Evolutionary conservation across 805 yeast species (phyloP), one percentile per base, ranked within the genome.

Genomic region (Starmerella stellata): DNA sequence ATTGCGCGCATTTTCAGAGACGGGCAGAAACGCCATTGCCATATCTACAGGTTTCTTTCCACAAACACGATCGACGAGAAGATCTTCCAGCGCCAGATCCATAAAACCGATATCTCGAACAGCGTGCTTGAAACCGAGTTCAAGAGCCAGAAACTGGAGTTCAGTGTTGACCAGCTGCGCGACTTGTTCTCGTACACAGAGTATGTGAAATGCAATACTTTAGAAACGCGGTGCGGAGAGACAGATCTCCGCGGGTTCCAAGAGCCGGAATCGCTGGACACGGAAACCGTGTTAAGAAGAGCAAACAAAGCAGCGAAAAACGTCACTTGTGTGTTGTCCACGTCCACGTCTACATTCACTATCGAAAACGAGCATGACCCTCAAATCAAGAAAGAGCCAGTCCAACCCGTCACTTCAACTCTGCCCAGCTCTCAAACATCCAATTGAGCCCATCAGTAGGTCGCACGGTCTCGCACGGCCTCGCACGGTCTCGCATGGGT

Each of bases 1-100:
- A 80, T 87, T 92, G 93, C 95, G 1, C 62, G 98, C 45, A 75
- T 90, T 5, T 94, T 87, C 53, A 65, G 98, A 50, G 95, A 87
- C 55, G 98, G 98, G 0, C 98, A 90, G 54, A 69, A 59, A 35
- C 68, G 60, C 35, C 81, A 81, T 0, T 90, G 83, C 9, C 76
- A 62, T 52, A 74, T 87, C 23, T 90, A 90, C 53, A 65, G 98
- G 47, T 57, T 90, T 16, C 59, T 90, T 32, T 78, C 93, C 3
- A 74, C 92, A 0, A 98, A 96, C 0, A 74, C 85, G 39, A 50
- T 52, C 17, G 98, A 90, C 54, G 98, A 90, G 54, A 87, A 85
- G 59, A 85, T 90, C 3, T 75, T 78, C 43, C 96, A 90, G 54
- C 63, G 98, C 16, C 98, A 90, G 56, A 60, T 85, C 38, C 75